phyloP scores from a whole-genome alignment of 352 stramenopile species.

The Stephanocyclus meneghinianus region DNA sequence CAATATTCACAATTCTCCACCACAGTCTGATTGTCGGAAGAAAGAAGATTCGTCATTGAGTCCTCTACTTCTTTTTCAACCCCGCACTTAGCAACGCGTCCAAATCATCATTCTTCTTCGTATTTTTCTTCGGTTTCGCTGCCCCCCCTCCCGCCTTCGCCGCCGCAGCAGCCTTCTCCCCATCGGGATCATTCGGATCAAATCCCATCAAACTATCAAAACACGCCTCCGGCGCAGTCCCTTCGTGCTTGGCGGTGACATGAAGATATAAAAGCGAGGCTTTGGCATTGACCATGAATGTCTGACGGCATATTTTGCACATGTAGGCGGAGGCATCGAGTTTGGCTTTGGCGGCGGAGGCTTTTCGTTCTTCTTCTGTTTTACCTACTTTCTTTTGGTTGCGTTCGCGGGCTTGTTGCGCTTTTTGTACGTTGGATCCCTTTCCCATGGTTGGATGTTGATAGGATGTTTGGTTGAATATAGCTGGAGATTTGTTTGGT shows the following conservation, averaged over 20 bases:
- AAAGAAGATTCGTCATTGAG: not conserved
- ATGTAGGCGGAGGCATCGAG: slow-evolving; percentile 70
- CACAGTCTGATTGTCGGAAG: not conserved
- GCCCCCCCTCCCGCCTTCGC: slow-evolving; percentile 18
- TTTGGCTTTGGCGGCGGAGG: slow-evolving; percentile 66
- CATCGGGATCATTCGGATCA: slow-evolving; percentile 75
- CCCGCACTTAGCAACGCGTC: slow-evolving; percentile 56
- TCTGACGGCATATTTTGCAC: slow-evolving; percentile 76
- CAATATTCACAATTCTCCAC: too few species aligned
- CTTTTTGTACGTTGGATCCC: slow-evolving; percentile 83
- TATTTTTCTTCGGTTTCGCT: slow-evolving; percentile 53
- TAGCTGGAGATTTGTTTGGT: not conserved
- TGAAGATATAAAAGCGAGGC: slow-evolving; percentile 69
- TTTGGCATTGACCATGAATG: slow-evolving; percentile 81
- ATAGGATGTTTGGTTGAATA: not conserved
- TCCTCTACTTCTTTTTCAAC: slow-evolving; percentile 61
- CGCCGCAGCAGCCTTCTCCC: slow-evolving; percentile 46
- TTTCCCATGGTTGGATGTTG: slow-evolving; percentile 67
- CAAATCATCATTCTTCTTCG: slow-evolving; percentile 43
- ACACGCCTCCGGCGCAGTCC: slow-evolving; percentile 49
- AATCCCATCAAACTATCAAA: slow-evolving; percentile 71
- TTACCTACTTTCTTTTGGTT: slow-evolving; percentile 81
- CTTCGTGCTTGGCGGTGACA: slow-evolving; percentile 71
- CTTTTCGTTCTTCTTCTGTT: slow-evolving; percentile 77
- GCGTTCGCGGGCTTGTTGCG: slow-evolving; percentile 64